Conservation (phyloP, 257 asterid species). For the Solanum piurae region DNA sequence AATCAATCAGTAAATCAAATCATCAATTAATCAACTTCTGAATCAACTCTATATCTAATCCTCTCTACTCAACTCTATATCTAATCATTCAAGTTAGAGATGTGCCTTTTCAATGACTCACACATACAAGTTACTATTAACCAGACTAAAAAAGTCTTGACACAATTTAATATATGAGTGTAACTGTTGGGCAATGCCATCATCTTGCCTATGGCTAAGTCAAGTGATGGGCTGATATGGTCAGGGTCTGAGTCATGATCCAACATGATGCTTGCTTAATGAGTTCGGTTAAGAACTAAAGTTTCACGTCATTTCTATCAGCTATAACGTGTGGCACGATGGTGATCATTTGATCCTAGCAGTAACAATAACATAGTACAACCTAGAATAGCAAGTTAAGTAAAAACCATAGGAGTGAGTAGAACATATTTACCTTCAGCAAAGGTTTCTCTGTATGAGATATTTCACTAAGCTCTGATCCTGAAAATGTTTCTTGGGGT, state of each 20-base stretch:
- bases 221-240: neutral
- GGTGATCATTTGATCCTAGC: neutral
- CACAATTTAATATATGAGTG: neutral
- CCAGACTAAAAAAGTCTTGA: neutral
- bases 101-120: neutral
- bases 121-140: neutral
- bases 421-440: neutral
- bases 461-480: conserved; percentile 43
- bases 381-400: neutral
- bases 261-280: neutral
- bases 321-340: neutral
- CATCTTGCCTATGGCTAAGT: neutral
- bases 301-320: neutral
- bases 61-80: neutral
- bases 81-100: neutral
- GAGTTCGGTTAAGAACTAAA: neutral
- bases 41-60: neutral
- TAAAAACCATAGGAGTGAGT: neutral
- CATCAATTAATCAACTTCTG: neutral
- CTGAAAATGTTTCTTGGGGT: conserved; percentile 27
- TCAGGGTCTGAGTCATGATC: neutral
- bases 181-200: neutral
- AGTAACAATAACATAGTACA: neutral
- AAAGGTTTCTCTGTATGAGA: conserved; percentile 62
- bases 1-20: neutral